Conservation (phyloP, 179 eudicot genomes). For the Drosera spatulata region DNA sequence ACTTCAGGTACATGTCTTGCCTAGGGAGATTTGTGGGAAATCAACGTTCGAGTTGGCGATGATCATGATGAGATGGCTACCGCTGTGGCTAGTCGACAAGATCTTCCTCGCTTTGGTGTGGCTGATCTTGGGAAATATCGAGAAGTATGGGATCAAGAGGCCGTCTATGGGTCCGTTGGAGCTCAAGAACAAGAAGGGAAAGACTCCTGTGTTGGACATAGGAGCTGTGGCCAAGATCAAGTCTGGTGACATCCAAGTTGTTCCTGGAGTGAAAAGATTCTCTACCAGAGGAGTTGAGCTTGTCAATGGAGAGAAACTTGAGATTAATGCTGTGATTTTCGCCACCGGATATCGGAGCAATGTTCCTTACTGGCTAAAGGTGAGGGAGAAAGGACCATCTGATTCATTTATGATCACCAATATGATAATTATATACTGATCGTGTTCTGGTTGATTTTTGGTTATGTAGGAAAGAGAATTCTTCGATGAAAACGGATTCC, state of each 20-base stretch:
- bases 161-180: slow-evolving; percentile 65
- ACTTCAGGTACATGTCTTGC: slow-evolving; percentile 76
- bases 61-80: slow-evolving; percentile 74
- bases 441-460: no score
- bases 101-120: slow-evolving; percentile 49
- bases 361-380: slow-evolving; percentile 95
- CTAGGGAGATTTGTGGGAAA: slow-evolving; percentile 68
- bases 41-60: slow-evolving; percentile 71
- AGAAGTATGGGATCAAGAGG: slow-evolving; percentile 52
- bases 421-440: no score
- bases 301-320: slow-evolving; percentile 36
- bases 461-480: no score
- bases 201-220: slow-evolving; percentile 85
- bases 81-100: slow-evolving; percentile 79
- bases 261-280: slow-evolving; percentile 64
- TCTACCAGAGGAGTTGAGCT: slow-evolving; percentile 34
- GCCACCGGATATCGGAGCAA: slow-evolving; percentile 95
- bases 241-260: slow-evolving; percentile 54
- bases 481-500: no score
- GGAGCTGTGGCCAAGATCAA: slow-evolving; percentile 80
- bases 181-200: slow-evolving; percentile 76
- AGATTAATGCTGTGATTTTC: slow-evolving; percentile 56
- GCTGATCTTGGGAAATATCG: slow-evolving; percentile 59
- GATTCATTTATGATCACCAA: no score
- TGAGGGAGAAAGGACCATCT: slow-evolving; percentile 10